A percentile compares a stretch with the other conserved stretches of the same genome.
These are phyloP conservation scores for Aspergillus olivimuriae DNA, from an alignment of 495 filamentous ascomycete genomes.

Conservation along the genomic window DNA sequence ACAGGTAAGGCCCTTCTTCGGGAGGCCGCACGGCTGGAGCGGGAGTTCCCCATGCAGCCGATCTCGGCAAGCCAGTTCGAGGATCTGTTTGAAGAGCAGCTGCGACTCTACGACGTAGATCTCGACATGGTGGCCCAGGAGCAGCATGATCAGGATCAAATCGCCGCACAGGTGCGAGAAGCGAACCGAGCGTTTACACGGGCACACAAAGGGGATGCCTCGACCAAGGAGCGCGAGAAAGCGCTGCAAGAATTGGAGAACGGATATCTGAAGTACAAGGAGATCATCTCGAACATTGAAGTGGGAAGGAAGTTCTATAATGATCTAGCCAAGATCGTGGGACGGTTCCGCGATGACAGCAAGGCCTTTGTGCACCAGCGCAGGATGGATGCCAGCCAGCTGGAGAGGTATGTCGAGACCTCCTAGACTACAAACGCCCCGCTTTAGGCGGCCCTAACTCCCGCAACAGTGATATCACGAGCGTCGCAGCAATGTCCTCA, in stretches of 20 bases:
- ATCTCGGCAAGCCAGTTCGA: slow-evolving; percentile 88
- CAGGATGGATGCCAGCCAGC: slow-evolving; percentile 67
- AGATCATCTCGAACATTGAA: slow-evolving; percentile 83
- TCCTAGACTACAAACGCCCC: no score
- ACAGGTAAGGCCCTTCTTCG: slow-evolving; percentile 63
- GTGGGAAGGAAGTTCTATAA: slow-evolving; percentile 95
- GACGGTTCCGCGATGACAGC: slow-evolving; percentile 68
- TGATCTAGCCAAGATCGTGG: slow-evolving; percentile 80
- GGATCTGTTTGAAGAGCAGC: slow-evolving; percentile 75
- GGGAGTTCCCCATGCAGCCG: slow-evolving; percentile 73
- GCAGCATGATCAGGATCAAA: slow-evolving; percentile 65
- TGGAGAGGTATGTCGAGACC: slow-evolving; percentile 49
- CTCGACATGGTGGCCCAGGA: slow-evolving; percentile 64
- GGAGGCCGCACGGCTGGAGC: slow-evolving; percentile 79
- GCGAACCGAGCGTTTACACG: slow-evolving; percentile 70
- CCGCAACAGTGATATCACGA: slow-evolving; percentile 56
- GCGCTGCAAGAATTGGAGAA: slow-evolving; percentile 87
- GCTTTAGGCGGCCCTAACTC: no score
- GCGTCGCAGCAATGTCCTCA: slow-evolving; percentile 50
- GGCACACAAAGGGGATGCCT: slow-evolving; percentile 64
- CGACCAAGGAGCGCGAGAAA: slow-evolving; percentile 71
- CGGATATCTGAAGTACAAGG: slow-evolving; percentile 90
- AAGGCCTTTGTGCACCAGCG: slow-evolving; percentile 74
- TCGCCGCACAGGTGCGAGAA: slow-evolving; percentile 58
- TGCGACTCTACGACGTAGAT: slow-evolving; percentile 75